Evolutionary conservation across 2,329 filamentous ascomycete genomes (phyloP).

Genomic region (Sarocladium strictum): DNA sequence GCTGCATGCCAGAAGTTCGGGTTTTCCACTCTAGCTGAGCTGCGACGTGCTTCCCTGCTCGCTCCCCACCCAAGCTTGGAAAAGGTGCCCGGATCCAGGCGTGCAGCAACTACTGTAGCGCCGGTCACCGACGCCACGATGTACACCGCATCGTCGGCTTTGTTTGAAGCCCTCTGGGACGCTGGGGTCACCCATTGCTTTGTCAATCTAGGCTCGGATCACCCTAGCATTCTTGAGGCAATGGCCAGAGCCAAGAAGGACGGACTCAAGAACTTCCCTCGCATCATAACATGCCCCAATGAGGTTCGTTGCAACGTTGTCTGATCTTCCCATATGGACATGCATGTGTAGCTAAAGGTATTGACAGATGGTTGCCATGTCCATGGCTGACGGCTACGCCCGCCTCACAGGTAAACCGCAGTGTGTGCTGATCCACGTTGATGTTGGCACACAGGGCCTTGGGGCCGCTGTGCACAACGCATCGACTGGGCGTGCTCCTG

Average conservation of each 20-base stretch:
- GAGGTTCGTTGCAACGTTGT: too few relatives aligned
- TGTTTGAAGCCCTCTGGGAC: constrained; percentile 72
- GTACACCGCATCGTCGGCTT: constrained; percentile 70
- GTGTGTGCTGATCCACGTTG: constrained; percentile 73
- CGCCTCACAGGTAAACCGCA: constrained; percentile 66
- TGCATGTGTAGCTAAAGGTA: neutral
- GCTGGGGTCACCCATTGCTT: constrained; percentile 48
- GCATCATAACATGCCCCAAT: constrained; percentile 73
- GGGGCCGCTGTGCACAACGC: constrained; percentile 76
- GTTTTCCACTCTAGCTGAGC: neutral
- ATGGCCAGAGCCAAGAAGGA: constrained; percentile 72
- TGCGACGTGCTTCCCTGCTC: neutral
- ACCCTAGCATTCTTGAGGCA: constrained; percentile 74
- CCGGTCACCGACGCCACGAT: constrained; percentile 17
- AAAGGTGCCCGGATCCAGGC: neutral
- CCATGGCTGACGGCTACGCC: constrained; percentile 78
- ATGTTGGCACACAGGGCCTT: constrained; percentile 75
- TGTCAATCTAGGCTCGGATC: constrained; percentile 64
- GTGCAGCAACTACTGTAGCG: neutral
- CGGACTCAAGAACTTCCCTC: constrained; percentile 57
- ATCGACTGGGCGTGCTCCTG: constrained; percentile 65
- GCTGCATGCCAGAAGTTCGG: too few relatives aligned
- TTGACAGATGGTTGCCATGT: constrained; percentile 71
- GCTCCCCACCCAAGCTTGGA: neutral
- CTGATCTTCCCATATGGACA: too few relatives aligned